phyloP scores from a whole-genome alignment of 2,329 filamentous ascomycete genomes.

The Zymoseptoria passerinii region DNA sequence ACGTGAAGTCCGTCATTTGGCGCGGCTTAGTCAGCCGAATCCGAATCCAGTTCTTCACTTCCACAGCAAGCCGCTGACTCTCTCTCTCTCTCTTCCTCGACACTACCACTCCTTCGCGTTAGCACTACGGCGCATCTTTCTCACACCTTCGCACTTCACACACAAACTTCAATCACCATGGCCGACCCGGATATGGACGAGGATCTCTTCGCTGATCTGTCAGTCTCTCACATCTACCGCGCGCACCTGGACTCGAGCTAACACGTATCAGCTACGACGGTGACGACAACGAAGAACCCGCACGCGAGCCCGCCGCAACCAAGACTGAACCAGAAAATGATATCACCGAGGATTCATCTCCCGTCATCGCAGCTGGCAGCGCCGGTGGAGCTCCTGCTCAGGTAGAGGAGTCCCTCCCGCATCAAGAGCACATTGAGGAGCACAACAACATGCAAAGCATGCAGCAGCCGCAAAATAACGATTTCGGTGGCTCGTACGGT shows the following conservation, averaged over 20 bases:
- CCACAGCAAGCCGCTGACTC: neutral
- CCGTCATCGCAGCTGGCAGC: slow-evolving; percentile 12
- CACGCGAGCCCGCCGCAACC: slow-evolving; percentile 10
- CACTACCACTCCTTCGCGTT: neutral
- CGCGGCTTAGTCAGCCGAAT: too few species aligned
- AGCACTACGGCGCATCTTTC: neutral
- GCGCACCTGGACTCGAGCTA: slow-evolving; percentile 2
- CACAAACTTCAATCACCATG: slow-evolving; percentile 45
- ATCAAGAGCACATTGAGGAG: slow-evolving; percentile 17
- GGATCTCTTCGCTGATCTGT: slow-evolving; percentile 94
- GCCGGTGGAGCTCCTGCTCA: slow-evolving; percentile 8
- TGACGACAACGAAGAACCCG: slow-evolving; percentile 51
- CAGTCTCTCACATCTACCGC: slow-evolving; percentile 34
- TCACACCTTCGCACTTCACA: neutral
- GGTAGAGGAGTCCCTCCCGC: slow-evolving; percentile 27
- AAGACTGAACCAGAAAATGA: slow-evolving; percentile 13
- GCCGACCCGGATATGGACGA: slow-evolving; percentile 82
- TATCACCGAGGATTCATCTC: slow-evolving; percentile 8
- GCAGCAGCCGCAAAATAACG: slow-evolving; percentile 17
- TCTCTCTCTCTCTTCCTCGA: neutral
- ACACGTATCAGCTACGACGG: slow-evolving; percentile 33
- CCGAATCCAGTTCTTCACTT: neutral
- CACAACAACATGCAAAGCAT: slow-evolving; percentile 21
- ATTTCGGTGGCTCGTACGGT: slow-evolving; percentile 20
- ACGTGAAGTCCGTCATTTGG: too few species aligned